Evolutionary conservation across 148 eudicot species (phyloP), one percentile per base, ranked within the genome.

Genomic region (Vaccinium darrowii): DNA sequence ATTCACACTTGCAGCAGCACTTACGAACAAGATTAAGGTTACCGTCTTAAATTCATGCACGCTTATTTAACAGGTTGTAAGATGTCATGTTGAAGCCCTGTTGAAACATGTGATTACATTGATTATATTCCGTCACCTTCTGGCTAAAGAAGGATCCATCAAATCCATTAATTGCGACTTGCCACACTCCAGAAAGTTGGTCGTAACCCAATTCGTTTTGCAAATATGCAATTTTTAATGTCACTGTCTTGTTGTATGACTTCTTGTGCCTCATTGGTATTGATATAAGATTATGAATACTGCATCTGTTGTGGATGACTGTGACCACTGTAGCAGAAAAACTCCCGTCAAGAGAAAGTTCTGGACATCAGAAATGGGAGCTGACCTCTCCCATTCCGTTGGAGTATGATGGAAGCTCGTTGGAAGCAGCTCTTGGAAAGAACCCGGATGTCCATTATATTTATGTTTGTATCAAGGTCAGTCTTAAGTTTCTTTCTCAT

Each of bases 401-500:
- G 82, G 88, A 91, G 52, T 92, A 82, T 47, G 89, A 91, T 62
- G 94, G 86, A 63, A 89, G 85, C 87, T 82, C 88, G 0, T 56
- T 87, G 51, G 97, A 92, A 88, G 90, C 88, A 43, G 85, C 82
- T 79, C 76, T 91, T 15, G 93, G 93, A 72, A 87, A 87, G 88
- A 90, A 87, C 50, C 84, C 91, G 2, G 93, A 95, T 54, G 91
- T 94, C 76, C 98, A 95, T 87, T 95, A 94, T 83, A 93, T 95
- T 54, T 95, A 95, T 84, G 94, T 94, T 25, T 95, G 98, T 85
- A 88, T 83, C 52, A 93, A 91, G 95, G 98, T 94, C 71, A 86
- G 92, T 85, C 14, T 27, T 27, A 27, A 39, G 18, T 49, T 81
- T 15, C 36, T 54, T 50, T 50, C 53, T 65, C 49, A 57, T 65